Evolutionary conservation across 2,329 filamentous ascomycete genomes (phyloP).

Genomic region (Paraconiothyrium sp.): DNA sequence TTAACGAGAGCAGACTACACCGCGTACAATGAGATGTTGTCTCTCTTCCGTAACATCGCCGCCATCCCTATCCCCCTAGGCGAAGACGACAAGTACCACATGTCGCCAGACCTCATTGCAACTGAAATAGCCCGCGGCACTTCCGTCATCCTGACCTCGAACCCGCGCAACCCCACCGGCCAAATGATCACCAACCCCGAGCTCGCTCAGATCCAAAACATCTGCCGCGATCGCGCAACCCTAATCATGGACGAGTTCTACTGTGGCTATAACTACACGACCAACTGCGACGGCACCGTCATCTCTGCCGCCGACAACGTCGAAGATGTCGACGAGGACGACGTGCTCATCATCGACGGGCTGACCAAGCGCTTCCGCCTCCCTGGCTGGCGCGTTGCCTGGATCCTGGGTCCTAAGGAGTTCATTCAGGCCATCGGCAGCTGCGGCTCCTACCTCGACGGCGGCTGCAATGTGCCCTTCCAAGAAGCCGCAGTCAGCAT

Average conservation of each 20-base stretch:
- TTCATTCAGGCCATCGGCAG: conserved; percentile 94
- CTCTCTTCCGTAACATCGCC: conserved; percentile 81
- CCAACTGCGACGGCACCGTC: conserved; percentile 86
- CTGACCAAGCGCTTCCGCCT: conserved; percentile 96
- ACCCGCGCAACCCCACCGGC: conserved; percentile 93
- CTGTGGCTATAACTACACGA: conserved; percentile 89
- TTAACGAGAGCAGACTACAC: conserved; percentile 72
- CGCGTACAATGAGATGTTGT: conserved; percentile 97
- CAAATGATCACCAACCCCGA: conserved; percentile 86
- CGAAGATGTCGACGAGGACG: conserved; percentile 78
- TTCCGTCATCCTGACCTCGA: conserved; percentile 88
- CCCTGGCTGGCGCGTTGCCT: conserved; percentile 95
- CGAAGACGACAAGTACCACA: conserved; percentile 88
- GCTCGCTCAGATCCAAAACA: conserved; percentile 88
- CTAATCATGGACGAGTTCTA: conserved; percentile 98
- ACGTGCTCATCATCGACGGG: conserved; percentile 94
- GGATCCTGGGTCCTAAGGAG: conserved; percentile 95
- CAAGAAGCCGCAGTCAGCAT: conserved; percentile 92
- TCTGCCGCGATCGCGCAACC: conserved; percentile 89
- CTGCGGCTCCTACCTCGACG: conserved; percentile 93
- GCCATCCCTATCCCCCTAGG: conserved; percentile 71
- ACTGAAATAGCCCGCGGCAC: conserved; percentile 86
- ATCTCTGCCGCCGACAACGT: conserved; percentile 91
- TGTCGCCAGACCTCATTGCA: conserved; percentile 90
- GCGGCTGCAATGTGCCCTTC: conserved; percentile 93